Percentiles rank a stretch among this genome's conserved stretches.
Conservation (phyloP, 805 yeast genomes). For the Saccharomycopsis capsularis region DNA sequence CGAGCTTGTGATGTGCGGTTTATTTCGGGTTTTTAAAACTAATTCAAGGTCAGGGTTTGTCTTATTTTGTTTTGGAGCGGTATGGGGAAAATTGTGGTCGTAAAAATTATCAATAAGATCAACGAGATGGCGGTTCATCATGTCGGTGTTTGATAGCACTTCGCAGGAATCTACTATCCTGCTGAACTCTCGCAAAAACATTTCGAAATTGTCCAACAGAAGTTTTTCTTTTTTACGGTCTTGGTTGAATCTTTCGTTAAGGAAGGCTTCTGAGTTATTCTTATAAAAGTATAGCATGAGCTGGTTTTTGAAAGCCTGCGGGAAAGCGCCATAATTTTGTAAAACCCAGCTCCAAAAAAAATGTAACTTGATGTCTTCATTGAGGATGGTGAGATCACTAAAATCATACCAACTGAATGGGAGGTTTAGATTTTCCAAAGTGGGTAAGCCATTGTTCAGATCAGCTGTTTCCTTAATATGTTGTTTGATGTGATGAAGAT, state of each 20-base stretch:
- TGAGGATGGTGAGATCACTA: conserved; percentile 9
- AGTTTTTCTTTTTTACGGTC: neutral
- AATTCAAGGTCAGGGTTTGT: neutral
- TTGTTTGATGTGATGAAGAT: neutral
- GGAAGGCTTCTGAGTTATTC: neutral
- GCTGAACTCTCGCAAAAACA: neutral
- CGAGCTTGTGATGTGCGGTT: neutral
- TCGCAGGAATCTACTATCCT: neutral
- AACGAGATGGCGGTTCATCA: neutral
- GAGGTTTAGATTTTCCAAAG: neutral
- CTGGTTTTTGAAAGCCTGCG: neutral
- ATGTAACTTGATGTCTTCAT: conserved; percentile 11
- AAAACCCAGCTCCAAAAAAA: neutral
- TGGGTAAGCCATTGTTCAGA: neutral
- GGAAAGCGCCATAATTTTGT: neutral
- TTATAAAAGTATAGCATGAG: neutral
- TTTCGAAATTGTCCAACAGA: neutral
- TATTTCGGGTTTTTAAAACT: neutral
- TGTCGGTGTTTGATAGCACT: neutral
- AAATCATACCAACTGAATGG: conserved; percentile 21
- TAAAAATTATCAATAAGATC: neutral
- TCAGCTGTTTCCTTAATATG: neutral
- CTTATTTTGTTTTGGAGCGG: neutral
- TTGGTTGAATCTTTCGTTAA: neutral
- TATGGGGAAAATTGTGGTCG: neutral